Evolutionary conservation across 225 moss, liverwort and hornwort genomes (phyloP), one percentile per base, ranked within the genome.

Genomic region (Bryum argenteum): DNA sequence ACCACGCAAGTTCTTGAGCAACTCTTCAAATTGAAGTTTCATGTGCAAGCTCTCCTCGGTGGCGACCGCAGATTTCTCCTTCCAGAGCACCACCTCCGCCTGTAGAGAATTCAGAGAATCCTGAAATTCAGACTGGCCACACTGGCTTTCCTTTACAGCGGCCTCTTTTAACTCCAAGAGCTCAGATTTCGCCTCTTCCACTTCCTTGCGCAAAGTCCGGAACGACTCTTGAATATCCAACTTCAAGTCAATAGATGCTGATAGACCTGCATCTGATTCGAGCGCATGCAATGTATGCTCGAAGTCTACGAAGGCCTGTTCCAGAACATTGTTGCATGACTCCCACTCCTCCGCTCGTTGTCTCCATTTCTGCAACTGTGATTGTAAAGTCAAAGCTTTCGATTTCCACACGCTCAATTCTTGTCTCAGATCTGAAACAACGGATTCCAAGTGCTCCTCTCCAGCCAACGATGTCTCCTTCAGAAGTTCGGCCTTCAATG

Each of bases 41-140:
- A 78, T 72, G 55, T 78, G 58, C 45, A 65, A 67, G 41, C 71
- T 41, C 20, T 78, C 75, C 55, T 81, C 75, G 3, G 64, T 42
- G 21, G 75, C 74, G 8, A 68, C 51, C 8, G 54, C 65, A 37
- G 65, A 68, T 75, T 73, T 89, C 9, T 63, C 69, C 80, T 86
- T 91, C 91, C 89, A 91, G 41, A 61, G 44, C 48, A 80, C 60
- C 58, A 91, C 71, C 61, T 86, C 86, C 28, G 55, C 72, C 77
- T 89, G 85, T 58, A 89, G 73, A 13, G 63, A 48, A 33, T 23
- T 70, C 43, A 79, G 11, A 53, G 47, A 69, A 10, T 48, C 52
- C 52, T 76, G 72, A 21, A 66, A 75, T 65, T 79, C 75, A 23
- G 74, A 24, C 28, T 64, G 75, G 26, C 52, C 66, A 67, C 48